Conservation (phyloP, 2,329 filamentous ascomycete genomes). For the Penicillium sp. region DNA sequence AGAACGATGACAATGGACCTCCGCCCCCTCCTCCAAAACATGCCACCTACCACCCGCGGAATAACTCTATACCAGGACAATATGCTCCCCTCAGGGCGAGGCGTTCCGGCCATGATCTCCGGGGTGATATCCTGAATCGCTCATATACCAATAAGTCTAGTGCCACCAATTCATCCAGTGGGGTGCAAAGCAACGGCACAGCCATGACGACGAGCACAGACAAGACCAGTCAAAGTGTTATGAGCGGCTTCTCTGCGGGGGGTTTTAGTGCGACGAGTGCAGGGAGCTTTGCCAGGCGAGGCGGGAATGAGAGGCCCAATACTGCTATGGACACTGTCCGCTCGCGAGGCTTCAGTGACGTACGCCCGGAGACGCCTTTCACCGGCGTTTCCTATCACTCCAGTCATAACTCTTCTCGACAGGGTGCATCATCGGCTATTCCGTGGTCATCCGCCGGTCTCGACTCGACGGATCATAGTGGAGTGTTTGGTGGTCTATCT, state of each 20-base stretch:
- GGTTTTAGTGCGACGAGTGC: conserved; percentile 94
- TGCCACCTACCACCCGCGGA: conserved; percentile 42
- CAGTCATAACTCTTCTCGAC: conserved; percentile 66
- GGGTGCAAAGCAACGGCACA: conserved; percentile 65
- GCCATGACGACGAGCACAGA: conserved; percentile 67
- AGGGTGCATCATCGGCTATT: conserved; percentile 61
- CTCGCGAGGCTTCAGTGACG: conserved; percentile 39
- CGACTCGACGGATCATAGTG: conserved; percentile 60
- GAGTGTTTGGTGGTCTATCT: conserved; percentile 72
- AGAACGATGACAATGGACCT: conserved; percentile 48
- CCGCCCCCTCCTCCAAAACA: conserved; percentile 63
- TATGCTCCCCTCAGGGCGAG: conserved; percentile 39
- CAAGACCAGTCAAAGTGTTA: conserved; percentile 78
- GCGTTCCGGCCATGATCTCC: conserved; percentile 68
- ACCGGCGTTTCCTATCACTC: conserved; percentile 88
- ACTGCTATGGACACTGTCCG: conserved; percentile 43
- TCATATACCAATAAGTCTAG: conserved; percentile 88
- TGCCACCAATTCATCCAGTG: conserved; percentile 72
- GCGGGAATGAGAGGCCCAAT: conserved; percentile 42
- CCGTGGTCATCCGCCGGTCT: conserved; percentile 51
- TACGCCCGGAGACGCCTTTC: conserved; percentile 54
- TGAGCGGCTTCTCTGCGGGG: conserved; percentile 89
- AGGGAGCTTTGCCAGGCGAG: conserved; percentile 79
- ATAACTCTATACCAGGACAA: conserved; percentile 42
- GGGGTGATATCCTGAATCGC: conserved; percentile 66